Percentiles rank a stretch among this genome's conserved stretches.
Evolutionary conservation across 2,329 filamentous ascomycete species (phyloP).

Genomic region (Trichophyton verrucosum): DNA sequence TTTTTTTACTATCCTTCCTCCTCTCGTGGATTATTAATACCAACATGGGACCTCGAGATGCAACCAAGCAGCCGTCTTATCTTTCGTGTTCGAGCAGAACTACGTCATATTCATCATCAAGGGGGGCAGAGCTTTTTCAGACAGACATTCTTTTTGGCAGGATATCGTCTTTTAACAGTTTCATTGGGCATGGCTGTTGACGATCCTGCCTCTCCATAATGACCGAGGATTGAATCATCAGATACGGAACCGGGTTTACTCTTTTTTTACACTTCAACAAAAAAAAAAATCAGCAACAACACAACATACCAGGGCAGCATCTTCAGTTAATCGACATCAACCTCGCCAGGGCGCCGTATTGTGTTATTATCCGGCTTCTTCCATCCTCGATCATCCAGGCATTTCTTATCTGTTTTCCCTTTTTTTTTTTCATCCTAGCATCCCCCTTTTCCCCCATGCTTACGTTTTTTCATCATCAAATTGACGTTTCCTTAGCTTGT

Average conservation of each 20-base stretch:
- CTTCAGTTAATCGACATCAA: not conserved
- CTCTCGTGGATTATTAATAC: not conserved
- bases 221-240: not conserved
- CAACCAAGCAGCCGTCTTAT: not conserved
- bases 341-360: not conserved
- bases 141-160: slow-evolving; percentile 2
- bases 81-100: not conserved
- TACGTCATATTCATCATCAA: slow-evolving; percentile 2
- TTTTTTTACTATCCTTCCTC: not conserved
- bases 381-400: slow-evolving; percentile 9
- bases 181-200: slow-evolving; percentile 1
- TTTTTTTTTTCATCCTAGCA: slow-evolving; percentile 8
- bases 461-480: slow-evolving; percentile 7
- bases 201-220: not conserved
- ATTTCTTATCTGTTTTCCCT: slow-evolving; percentile 9
- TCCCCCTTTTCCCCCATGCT: slow-evolving; percentile 5
- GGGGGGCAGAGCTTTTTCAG: not conserved
- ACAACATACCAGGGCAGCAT: not conserved
- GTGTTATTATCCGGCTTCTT: not conserved
- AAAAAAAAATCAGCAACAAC: not conserved
- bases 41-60: not conserved
- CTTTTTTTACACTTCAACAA: not conserved
- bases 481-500: not conserved
- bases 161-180: slow-evolving; percentile 2
- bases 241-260: not conserved